These are phyloP conservation scores for Saxispiralis lemnorum DNA, from an alignment of 495 filamentous ascomycete genomes.

Conservation along the genomic window DNA sequence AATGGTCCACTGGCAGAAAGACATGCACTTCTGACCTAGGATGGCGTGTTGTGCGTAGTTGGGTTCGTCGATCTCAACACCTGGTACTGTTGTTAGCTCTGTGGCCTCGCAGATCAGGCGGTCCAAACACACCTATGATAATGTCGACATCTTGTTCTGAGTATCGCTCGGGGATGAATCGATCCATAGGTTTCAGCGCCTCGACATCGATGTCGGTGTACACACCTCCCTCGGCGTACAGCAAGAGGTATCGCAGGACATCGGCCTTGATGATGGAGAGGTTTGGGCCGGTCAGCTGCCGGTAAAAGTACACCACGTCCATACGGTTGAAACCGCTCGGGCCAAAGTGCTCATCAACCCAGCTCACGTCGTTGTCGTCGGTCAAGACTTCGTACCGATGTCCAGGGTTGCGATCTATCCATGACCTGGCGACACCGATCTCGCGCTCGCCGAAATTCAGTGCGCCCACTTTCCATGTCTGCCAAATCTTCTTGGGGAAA, in stretches of 20 bases:
- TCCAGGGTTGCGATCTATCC: constrained; percentile 39
- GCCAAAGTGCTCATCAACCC: constrained; percentile 42
- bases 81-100: too few species aligned
- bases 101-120: too few species aligned
- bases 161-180: constrained; percentile 29
- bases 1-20: constrained; percentile 56
- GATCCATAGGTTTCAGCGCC: constrained; percentile 27
- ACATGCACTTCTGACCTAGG: constrained; percentile 41
- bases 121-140: constrained; percentile 47
- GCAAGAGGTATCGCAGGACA: constrained; percentile 35
- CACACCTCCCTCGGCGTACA: constrained; percentile 36
- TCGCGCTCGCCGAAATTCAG: constrained; percentile 40
- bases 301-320: constrained; percentile 42
- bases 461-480: constrained; percentile 47
- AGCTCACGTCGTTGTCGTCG: constrained; percentile 40
- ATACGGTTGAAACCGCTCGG: constrained; percentile 38
- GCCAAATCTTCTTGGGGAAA: constrained; percentile 40
- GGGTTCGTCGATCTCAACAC: too few species aligned
- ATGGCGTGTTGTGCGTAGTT: constrained; percentile 37
- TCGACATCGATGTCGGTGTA: constrained; percentile 36
- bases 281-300: constrained; percentile 34
- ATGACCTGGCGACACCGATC: constrained; percentile 33
- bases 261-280: constrained; percentile 40
- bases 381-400: constrained; percentile 48
- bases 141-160: constrained; percentile 36